A percentile compares a stretch with the other conserved stretches of the same genome.
phyloP scores from a whole-genome alignment of 768 basidiomycete genomes.

The Leccinum variicolor region DNA sequence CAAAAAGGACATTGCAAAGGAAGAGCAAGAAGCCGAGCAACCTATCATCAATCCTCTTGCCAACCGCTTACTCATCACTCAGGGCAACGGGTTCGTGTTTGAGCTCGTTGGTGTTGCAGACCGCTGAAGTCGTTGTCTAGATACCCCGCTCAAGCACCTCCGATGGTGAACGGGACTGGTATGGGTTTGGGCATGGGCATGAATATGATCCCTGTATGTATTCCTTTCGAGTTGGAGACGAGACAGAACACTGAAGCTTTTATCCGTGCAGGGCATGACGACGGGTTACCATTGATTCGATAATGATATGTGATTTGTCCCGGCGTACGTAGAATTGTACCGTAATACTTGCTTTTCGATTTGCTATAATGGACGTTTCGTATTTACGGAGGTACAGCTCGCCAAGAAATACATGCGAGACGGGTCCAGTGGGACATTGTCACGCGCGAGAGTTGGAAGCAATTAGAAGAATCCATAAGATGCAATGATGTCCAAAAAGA shows the following conservation, averaged over 20 bases:
- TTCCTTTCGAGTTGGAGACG: not conserved
- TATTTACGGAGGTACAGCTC: slow-evolving; percentile 1
- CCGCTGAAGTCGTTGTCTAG: slow-evolving; percentile 32
- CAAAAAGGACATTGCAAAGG: slow-evolving; percentile 85
- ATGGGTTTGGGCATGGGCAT: slow-evolving; percentile 36
- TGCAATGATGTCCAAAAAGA: slow-evolving; percentile 13
- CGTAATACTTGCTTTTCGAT: slow-evolving; percentile 22
- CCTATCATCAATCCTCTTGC: slow-evolving; percentile 81
- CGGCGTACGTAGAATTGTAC: slow-evolving; percentile 19
- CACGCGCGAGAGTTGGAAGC: slow-evolving; percentile 2
- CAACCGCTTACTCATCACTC: slow-evolving; percentile 62
- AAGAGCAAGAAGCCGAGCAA: slow-evolving; percentile 81
- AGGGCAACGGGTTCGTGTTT: slow-evolving; percentile 55
- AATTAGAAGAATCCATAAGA: slow-evolving; percentile 22
- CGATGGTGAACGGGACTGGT: slow-evolving; percentile 52
- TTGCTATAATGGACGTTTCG: slow-evolving; percentile 25
- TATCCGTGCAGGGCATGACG: slow-evolving; percentile 53
- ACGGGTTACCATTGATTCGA: slow-evolving; percentile 54
- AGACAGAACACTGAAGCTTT: slow-evolving; percentile 5
- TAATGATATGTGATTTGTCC: not conserved
- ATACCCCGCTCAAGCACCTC: slow-evolving; percentile 62
- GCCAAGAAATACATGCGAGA: slow-evolving; percentile 14
- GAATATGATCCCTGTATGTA: slow-evolving; percentile 60
- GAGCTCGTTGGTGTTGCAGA: not conserved
- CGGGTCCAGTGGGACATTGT: not conserved